Evolutionary conservation across 1,284 basidiomycete species (phyloP).

Genomic region (Uromyces viciae-fabae): DNA sequence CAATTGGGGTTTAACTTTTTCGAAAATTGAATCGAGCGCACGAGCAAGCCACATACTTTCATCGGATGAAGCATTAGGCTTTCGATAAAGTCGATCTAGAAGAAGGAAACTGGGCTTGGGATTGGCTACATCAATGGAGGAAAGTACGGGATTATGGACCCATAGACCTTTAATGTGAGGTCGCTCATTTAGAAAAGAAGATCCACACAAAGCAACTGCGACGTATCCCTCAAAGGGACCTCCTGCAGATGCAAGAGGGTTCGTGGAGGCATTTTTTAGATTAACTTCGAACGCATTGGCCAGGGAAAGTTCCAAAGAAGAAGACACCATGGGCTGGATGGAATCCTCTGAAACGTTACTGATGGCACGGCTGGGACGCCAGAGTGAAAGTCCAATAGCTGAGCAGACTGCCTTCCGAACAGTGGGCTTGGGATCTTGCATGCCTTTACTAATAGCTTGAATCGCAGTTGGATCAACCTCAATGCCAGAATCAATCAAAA

Average conservation of each 20-base stretch:
- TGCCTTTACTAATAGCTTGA: constrained; percentile 33
- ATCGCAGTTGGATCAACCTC: constrained; percentile 15
- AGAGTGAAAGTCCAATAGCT: constrained; percentile 40
- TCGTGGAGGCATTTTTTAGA: constrained; percentile 65
- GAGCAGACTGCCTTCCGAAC: constrained; percentile 31
- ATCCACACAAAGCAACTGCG: constrained; percentile 63
- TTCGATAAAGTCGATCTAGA: constrained; percentile 79
- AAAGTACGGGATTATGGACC: constrained; percentile 52
- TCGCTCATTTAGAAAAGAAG: constrained; percentile 40
- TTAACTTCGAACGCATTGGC: constrained; percentile 62
- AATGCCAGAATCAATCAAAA: constrained; percentile 3
- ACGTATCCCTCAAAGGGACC: constrained; percentile 80
- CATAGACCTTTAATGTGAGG: constrained; percentile 46
- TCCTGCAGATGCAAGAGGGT: constrained; percentile 62
- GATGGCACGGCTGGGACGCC: constrained; percentile 14
- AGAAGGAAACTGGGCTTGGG: constrained; percentile 76
- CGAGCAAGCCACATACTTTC: constrained; percentile 78
- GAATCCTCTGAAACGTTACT: background rate
- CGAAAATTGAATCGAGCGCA: constrained; percentile 62
- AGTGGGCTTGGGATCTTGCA: constrained; percentile 42
- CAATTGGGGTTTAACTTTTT: constrained; percentile 62
- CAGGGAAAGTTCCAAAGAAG: constrained; percentile 10
- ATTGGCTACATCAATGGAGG: constrained; percentile 54
- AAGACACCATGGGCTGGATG: background rate
- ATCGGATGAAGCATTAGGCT: constrained; percentile 61